Evolutionary conservation across 1,284 basidiomycete species (phyloP).

Genomic region (Pseudozyma flocculosa): DNA sequence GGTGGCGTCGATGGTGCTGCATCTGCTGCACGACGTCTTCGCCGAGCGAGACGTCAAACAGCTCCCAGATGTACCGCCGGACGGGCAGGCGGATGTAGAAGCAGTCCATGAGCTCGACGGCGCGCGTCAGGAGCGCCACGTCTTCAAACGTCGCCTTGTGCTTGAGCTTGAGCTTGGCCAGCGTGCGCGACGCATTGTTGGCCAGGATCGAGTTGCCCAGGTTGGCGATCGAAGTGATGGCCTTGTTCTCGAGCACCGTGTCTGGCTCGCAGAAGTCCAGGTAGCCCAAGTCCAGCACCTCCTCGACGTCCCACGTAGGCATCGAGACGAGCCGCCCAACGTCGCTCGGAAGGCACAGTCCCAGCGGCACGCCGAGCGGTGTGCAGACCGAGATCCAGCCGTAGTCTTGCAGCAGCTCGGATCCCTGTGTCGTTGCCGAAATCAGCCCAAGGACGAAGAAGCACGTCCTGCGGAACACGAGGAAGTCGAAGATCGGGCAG

Average conservation of each 20-base stretch:
- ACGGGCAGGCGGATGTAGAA: constrained; percentile 78
- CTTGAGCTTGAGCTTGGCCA: constrained; percentile 62
- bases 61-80: constrained; percentile 83
- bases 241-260: constrained; percentile 73
- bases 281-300: constrained; percentile 15
- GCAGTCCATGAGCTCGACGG: constrained; percentile 45
- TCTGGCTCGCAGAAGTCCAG: constrained; percentile 59
- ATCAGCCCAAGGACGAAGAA: constrained; percentile 90
- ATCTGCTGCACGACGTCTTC: constrained; percentile 12
- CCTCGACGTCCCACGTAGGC: constrained; percentile 67
- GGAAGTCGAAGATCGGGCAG: constrained; percentile 12
- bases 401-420: constrained; percentile 82
- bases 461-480: constrained; percentile 67
- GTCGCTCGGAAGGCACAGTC: constrained; percentile 82
- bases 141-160: constrained; percentile 37
- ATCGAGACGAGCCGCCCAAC: constrained; percentile 80
- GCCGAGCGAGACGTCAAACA: constrained; percentile 68
- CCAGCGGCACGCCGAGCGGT: constrained; percentile 82
- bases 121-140: constrained; percentile 37
- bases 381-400: constrained; percentile 77
- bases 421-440: constrained; percentile 72
- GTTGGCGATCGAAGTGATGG: constrained; percentile 86
- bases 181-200: constrained; percentile 41
- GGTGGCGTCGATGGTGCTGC: background rate
- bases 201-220: constrained; percentile 94